Conservation (phyloP, 768 basidiomycete genomes). For the Dendrothele bispora region DNA sequence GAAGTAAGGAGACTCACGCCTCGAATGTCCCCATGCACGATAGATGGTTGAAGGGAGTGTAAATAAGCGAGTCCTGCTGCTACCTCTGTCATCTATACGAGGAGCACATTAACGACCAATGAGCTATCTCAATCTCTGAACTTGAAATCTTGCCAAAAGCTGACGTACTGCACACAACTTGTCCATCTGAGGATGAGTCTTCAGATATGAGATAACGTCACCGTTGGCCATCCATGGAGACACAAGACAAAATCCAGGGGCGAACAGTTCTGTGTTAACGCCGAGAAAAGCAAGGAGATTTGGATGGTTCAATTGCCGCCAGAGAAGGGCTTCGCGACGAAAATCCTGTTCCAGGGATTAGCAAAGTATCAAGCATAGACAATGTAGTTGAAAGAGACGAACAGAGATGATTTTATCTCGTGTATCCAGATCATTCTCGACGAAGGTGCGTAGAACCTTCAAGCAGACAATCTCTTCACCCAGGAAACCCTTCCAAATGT, state of each 20-base stretch:
- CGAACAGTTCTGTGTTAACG: constrained; percentile 11
- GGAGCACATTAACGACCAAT: no score
- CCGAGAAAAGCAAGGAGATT: constrained; percentile 32
- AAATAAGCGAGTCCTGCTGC: constrained; percentile 28
- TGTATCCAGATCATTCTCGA: not conserved
- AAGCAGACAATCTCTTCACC: constrained; percentile 1
- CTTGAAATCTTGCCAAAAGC: no score
- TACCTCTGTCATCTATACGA: constrained; percentile 22
- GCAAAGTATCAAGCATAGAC: no score
- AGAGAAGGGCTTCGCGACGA: constrained; percentile 27
- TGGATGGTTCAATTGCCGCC: constrained; percentile 27
- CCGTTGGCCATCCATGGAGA: constrained; percentile 34
- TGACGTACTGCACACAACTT: no score
- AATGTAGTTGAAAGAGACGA: no score
- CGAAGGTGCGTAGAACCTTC: constrained; percentile 5
- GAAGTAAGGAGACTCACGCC: constrained; percentile 18
- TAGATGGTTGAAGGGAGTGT: constrained; percentile 27
- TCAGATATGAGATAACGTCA: constrained; percentile 22
- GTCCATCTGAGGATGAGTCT: no score
- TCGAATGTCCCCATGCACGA: constrained; percentile 30
- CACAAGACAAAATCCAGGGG: constrained; percentile 16
- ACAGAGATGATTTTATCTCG: not conserved
- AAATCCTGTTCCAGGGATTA: no score
- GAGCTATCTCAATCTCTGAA: no score
- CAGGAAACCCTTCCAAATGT: constrained; percentile 5